Conservation (phyloP, 2,329 filamentous ascomycete species). For the Cercospora citrullina region DNA sequence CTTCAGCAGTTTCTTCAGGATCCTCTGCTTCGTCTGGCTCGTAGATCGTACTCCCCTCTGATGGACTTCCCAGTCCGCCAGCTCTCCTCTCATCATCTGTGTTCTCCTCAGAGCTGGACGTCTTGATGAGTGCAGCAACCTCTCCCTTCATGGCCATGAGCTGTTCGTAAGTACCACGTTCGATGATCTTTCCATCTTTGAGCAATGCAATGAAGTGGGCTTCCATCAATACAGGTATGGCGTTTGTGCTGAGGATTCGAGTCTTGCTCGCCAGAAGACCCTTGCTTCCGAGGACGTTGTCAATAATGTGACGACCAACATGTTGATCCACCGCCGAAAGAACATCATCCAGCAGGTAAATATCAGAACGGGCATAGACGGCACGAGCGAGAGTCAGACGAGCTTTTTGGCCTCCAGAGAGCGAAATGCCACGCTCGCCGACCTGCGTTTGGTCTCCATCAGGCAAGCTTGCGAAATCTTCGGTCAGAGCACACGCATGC, state of each 20-base stretch:
- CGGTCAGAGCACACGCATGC: constrained; percentile 82
- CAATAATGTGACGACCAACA: constrained; percentile 90
- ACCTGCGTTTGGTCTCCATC: constrained; percentile 97
- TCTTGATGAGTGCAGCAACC: constrained; percentile 79
- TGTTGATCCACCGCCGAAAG: constrained; percentile 98
- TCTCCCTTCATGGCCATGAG: constrained; percentile 92
- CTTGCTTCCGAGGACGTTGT: constrained; percentile 83
- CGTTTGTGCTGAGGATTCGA: constrained; percentile 89
- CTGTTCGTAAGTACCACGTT: constrained; percentile 87
- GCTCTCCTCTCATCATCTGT: constrained; percentile 26
- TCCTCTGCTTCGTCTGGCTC: constrained; percentile 48
- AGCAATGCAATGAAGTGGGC: constrained; percentile 86
- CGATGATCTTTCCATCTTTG: constrained; percentile 77
- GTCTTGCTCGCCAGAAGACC: constrained; percentile 85
- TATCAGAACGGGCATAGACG: constrained; percentile 93
- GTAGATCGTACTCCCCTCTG: constrained; percentile 49
- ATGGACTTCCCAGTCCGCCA: constrained; percentile 25
- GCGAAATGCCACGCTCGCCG: constrained; percentile 91
- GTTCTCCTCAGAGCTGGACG: constrained; percentile 59
- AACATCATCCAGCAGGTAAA: constrained; percentile 92
- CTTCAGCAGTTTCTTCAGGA: constrained; percentile 56
- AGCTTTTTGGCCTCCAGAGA: constrained; percentile 95
- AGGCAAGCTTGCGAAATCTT: constrained; percentile 88
- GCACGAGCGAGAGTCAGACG: constrained; percentile 88
- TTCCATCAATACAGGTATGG: constrained; percentile 85